Conservation (phyloP, 495 filamentous ascomycete genomes). For the Penicillium robsamsonii region DNA sequence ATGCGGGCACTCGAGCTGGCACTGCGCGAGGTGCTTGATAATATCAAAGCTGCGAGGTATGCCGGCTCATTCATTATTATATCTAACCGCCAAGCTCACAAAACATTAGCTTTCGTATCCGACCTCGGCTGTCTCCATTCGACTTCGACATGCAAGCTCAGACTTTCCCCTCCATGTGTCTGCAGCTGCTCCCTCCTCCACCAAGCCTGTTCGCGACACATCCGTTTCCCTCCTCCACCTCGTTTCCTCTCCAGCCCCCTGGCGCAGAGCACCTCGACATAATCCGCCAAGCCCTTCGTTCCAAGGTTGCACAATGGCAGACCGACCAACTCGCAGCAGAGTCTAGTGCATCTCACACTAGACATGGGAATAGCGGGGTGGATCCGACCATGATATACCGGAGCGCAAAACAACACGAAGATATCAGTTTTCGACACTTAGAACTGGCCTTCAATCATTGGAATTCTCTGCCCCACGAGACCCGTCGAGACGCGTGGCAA, state of each 20-base stretch:
- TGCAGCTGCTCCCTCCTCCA: constrained; percentile 76
- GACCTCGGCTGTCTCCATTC: constrained; percentile 59
- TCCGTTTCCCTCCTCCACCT: constrained; percentile 64
- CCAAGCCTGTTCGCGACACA: constrained; percentile 70
- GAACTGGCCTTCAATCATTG: constrained; percentile 69
- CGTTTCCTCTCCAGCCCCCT: constrained; percentile 74
- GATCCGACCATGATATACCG: constrained; percentile 44
- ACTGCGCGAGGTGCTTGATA: constrained; percentile 73
- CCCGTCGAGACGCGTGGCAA: constrained; percentile 66
- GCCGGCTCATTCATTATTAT: constrained; percentile 21
- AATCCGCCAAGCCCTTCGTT: constrained; percentile 60
- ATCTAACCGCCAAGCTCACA: constrained; percentile 1
- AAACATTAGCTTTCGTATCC: constrained; percentile 19
- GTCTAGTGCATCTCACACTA: constrained; percentile 20
- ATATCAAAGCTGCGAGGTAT: constrained; percentile 78
- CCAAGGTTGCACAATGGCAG: constrained; percentile 64
- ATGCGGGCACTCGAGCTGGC: constrained; percentile 80
- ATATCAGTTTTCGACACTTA: constrained; percentile 63
- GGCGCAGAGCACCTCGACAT: constrained; percentile 67
- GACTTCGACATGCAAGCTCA: constrained; percentile 79
- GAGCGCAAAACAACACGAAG: constrained; percentile 56
- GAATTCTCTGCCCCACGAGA: constrained; percentile 54
- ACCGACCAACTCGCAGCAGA: constrained; percentile 38
- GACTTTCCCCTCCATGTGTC: constrained; percentile 76
- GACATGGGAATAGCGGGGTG: constrained; percentile 25